These are phyloP conservation scores for Aspergillus ochraceoroseus DNA, from an alignment of 2,329 filamentous ascomycete species.

Conservation along the genomic window DNA sequence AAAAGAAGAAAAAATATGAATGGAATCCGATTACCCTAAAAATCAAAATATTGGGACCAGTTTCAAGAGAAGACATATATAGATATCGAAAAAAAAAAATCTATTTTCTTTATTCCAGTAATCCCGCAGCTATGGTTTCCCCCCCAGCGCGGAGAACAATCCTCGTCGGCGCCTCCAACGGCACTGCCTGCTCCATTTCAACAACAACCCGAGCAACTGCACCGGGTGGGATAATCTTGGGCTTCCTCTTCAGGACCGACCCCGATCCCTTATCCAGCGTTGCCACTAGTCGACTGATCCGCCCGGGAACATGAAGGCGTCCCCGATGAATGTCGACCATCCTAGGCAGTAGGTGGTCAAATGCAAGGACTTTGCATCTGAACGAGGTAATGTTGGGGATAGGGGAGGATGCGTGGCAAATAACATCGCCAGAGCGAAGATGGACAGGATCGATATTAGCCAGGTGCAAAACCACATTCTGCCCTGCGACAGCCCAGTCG, in stretches of 20 bases:
- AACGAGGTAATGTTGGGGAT: constrained; percentile 69
- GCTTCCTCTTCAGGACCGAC: constrained; percentile 71
- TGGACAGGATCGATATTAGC: constrained; percentile 79
- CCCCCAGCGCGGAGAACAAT: constrained; percentile 77
- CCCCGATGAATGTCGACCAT: constrained; percentile 84
- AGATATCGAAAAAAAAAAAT: neutral
- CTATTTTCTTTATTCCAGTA: constrained; percentile 56
- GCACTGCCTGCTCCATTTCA: constrained; percentile 66
- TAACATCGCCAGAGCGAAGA: constrained; percentile 75
- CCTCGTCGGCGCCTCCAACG: constrained; percentile 72
- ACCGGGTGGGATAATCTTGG: constrained; percentile 74
- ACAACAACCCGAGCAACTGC: constrained; percentile 72
- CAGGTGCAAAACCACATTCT: constrained; percentile 80
- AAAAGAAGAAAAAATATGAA: too few relatives aligned
- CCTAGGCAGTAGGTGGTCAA: constrained; percentile 85
- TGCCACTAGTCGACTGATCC: constrained; percentile 66
- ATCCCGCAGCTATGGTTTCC: constrained; percentile 78
- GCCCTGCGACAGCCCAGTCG: constrained; percentile 90
- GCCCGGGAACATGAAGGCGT: constrained; percentile 70
- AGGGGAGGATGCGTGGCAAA: constrained; percentile 66
- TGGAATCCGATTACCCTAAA: too few relatives aligned
- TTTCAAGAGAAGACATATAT: neutral
- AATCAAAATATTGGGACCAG: too few relatives aligned
- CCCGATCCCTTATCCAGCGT: constrained; percentile 75
- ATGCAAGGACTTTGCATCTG: constrained; percentile 77